Evolutionary conservation across 169 alveolate genomes (phyloP).

Genomic region (Plasmodium chabaudi): DNA sequence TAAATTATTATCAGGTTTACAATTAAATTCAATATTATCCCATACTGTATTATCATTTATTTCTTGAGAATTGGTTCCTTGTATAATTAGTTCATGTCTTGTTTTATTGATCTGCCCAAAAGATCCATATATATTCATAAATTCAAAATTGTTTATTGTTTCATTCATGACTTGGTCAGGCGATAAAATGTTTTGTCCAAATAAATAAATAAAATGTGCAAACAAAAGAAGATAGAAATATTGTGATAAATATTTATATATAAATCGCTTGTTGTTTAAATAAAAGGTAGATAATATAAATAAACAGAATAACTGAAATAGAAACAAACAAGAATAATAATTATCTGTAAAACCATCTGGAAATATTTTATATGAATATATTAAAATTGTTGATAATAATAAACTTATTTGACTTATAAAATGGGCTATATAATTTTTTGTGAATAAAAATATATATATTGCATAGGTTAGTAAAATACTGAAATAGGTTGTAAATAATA

Average conservation of each 20-base stretch:
- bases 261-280: slow-evolving; percentile 33
- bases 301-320: slow-evolving; percentile 6
- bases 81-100: slow-evolving; percentile 40
- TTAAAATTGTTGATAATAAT: not conserved
- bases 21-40: slow-evolving; percentile 37
- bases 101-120: slow-evolving; percentile 43
- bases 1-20: slow-evolving; percentile 51
- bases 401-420: slow-evolving; percentile 22
- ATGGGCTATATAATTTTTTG: slow-evolving; percentile 13
- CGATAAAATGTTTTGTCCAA: slow-evolving; percentile 35
- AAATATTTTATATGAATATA: slow-evolving; percentile 36
- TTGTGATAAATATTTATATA: slow-evolving; percentile 17
- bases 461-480: not conserved
- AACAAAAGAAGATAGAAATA: slow-evolving; percentile 44
- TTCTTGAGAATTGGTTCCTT: not conserved
- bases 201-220: slow-evolving; percentile 22
- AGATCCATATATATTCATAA: slow-evolving; percentile 64
- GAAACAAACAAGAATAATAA: slow-evolving; percentile 9
- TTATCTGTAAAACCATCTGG: slow-evolving; percentile 16
- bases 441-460: slow-evolving; percentile 18
- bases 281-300: slow-evolving; percentile 5
- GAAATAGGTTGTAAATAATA: not conserved
- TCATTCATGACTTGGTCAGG: slow-evolving; percentile 65
- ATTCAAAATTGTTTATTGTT: slow-evolving; percentile 22
- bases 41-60: slow-evolving; percentile 14